Base-by-base conservation (phyloP, 2,329 filamentous ascomycete species). In the Aspergillus aculeatus region DNA sequence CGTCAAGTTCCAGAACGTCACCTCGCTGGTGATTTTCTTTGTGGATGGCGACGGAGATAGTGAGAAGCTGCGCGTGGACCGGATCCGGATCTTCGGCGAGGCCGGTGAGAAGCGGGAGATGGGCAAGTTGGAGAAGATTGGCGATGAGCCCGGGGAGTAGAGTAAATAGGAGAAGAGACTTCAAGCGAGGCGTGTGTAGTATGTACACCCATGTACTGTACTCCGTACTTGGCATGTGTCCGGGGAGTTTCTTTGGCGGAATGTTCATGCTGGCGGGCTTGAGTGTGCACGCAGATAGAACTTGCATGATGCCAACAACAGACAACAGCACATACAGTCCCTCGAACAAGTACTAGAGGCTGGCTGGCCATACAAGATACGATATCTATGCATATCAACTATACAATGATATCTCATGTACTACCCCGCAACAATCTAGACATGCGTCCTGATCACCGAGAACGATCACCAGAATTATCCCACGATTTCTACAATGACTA, bases 1-100 rank as follows among this genome's bases (percentile, higher is more conserved):
- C 71, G 95, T 99, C 78, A 97, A 97, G 80, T 99, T 98, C 82
- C 95, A 98, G 79, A 96, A 92, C 72, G 90, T 97, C 56, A 89
- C 87, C 61, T 95, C 88, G 62, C 73, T 99, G 68, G 89, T 96
- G 19, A 69, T 99, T 11, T 99, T 97, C 75, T 88, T 99, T 35
- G 90, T 90, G 56, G 89, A 96, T 73, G 93, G 92, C 2, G 90
- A 94, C 57, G 88, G 88, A 19, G 89, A 91, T 54, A 86, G 88
- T 48, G 93, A 98, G 73, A 93, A 91, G 81, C 89, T 95, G 59
- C 87, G 95, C 58, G 77, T 99, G 44, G 80, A 82, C 61, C 69
- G 80, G 12, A 64, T 82, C 56, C 73, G 80, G 47, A 81, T 98
- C 57, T 88, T 98, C 71, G 95, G 95, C 31, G 94, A 98, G 77